Conservation (phyloP, 371 early-diverging fungal genomes). For the Saksenaea oblongispora region DNA sequence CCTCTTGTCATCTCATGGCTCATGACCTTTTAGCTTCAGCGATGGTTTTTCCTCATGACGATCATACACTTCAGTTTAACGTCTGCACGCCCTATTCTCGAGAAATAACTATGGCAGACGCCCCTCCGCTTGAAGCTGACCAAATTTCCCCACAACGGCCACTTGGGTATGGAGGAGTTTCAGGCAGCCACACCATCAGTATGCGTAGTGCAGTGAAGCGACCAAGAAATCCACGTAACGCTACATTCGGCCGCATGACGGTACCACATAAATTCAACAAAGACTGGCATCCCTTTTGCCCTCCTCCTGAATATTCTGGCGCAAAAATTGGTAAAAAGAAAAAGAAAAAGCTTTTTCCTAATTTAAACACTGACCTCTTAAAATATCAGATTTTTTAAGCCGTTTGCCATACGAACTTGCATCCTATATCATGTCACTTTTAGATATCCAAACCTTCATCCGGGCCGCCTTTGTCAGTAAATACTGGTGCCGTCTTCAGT, state of each 20-base stretch:
- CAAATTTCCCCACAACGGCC: neutral
- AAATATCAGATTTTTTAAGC: constrained; percentile 16
- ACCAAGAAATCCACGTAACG: neutral
- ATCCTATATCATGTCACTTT: constrained; percentile 24
- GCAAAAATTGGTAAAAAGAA: neutral
- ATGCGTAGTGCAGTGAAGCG: neutral
- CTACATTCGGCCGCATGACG: neutral
- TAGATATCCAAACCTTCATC: constrained; percentile 16
- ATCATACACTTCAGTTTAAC: neutral
- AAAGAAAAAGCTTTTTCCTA: neutral
- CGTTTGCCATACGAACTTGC: constrained; percentile 27
- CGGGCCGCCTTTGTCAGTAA: constrained; percentile 7
- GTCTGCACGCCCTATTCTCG: neutral
- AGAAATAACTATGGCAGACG: neutral
- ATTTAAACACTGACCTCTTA: neutral
- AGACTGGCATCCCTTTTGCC: neutral
- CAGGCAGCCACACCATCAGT: neutral
- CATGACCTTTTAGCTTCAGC: neutral
- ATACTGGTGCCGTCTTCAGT: constrained; percentile 11
- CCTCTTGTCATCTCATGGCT: neutral
- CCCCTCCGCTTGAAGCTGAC: neutral
- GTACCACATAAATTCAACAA: neutral
- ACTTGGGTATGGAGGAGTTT: neutral
- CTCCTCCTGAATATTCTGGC: neutral
- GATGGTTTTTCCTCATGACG: neutral